Base-by-base conservation (phyloP, 2,329 filamentous ascomycete species). In the Blumeriella jaapii region DNA sequence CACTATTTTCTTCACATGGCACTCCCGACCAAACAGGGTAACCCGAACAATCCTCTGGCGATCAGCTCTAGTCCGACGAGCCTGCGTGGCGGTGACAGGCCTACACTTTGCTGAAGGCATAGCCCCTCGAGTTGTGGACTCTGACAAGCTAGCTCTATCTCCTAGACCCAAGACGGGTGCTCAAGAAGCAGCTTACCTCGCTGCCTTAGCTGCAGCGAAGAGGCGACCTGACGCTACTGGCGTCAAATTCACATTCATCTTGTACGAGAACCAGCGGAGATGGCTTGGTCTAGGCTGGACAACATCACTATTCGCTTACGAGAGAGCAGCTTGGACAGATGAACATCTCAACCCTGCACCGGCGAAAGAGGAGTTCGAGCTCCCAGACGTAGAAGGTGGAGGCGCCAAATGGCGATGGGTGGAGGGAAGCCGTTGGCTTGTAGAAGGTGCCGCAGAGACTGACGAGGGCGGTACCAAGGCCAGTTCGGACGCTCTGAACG, bases 211-310 rank as follows among this genome's bases (percentile, higher is more conserved):
- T 35, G 52, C 50, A 12, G 57, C 36, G 48, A 62, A 43, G 51
- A 59, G 44, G 26, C 48, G 52, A 14, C 58, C 59, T n/a, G 68
- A 67, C 41, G 78, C 81, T 4, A 74, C 85, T 0, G 86, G 87
- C 1, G 83, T 98, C 10, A 82, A 86, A 28, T 98, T 98, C 53
- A 98, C 91, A 0, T 98, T 98, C 45, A 87, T 91, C 30, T 69
- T 98, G 2, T 96, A 87, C 53, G 91, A 98, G 57, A 98, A 98
- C 50, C 91, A 98, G 59, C 74, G 91, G 26, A 74, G 91, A 34
- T 98, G 91, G 91, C 64, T 98, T 3, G 89, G 87, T 1, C 70
- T 98, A 9, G 91, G 91, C 0, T 98, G 91, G 87, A 96, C 91
- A 0, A 80, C 80, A 2, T 93, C 79, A 24, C 65, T 98, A 42